phyloP scores from a whole-genome alignment of 352 stramenopile genomes.

The Pilasporangium apinafurcum region DNA sequence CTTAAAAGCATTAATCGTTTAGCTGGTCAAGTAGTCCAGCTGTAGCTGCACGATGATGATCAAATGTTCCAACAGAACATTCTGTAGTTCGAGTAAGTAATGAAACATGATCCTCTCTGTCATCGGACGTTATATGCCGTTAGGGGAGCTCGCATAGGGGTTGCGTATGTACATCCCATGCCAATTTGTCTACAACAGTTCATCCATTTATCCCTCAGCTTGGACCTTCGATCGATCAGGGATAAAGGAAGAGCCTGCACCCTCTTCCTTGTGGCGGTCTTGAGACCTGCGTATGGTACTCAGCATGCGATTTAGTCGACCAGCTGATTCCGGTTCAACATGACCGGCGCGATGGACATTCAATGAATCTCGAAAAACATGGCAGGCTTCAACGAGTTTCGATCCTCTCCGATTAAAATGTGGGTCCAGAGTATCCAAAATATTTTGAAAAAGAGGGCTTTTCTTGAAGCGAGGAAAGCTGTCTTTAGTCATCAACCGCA shows the following conservation, averaged over 20 bases:
- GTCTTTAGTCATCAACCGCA: slow-evolving; percentile 75
- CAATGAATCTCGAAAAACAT: slow-evolving; percentile 68
- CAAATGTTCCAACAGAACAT: no score
- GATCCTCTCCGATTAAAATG: slow-evolving; percentile 60
- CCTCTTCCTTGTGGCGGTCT: slow-evolving; percentile 21
- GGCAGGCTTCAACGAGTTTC: slow-evolving; percentile 52
- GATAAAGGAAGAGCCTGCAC: slow-evolving; percentile 10
- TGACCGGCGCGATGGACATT: slow-evolving; percentile 48
- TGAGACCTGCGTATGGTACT: slow-evolving; percentile 63
- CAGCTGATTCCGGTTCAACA: slow-evolving; percentile 41
- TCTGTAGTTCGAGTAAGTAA: no score
- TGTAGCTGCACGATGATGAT: no score
- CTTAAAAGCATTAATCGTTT: slow-evolving; percentile 49
- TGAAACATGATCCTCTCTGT: no score
- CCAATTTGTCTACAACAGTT: slow-evolving; percentile 19
- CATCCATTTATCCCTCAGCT: slow-evolving; percentile 7
- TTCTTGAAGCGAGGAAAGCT: slow-evolving; percentile 81
- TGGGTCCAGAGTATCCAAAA: slow-evolving; percentile 58
- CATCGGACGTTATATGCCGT: no score
- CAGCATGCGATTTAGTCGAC: slow-evolving; percentile 56
- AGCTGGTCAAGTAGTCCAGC: no score
- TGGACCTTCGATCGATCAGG: slow-evolving; percentile 9
- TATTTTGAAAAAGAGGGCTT: slow-evolving; percentile 50
- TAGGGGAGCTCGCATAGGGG: no score
- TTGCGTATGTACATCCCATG: slow-evolving; percentile 6